Conservation (phyloP, 192 early-diverging fungal genomes). For the Podila horticola region DNA sequence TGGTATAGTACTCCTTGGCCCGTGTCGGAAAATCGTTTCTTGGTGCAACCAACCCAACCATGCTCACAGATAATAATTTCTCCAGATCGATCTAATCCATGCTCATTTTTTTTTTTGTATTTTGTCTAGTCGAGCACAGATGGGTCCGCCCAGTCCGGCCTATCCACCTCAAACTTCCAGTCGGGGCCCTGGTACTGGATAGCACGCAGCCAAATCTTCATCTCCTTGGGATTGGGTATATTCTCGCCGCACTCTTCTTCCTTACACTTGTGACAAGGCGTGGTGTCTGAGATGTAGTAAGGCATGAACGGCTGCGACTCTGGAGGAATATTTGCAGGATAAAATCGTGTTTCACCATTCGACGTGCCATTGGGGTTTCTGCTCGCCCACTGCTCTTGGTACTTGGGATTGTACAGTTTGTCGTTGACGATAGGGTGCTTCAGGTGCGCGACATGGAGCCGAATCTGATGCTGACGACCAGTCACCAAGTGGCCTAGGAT, state of each 20-base stretch:
- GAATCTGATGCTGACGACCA: conserved; percentile 49
- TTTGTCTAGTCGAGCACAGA: conserved; percentile 16
- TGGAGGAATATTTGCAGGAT: conserved; percentile 31
- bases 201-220: conserved; percentile 51
- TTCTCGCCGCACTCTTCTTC: conserved; percentile 16
- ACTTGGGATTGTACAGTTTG: conserved; percentile 35
- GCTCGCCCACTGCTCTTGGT: not conserved
- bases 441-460: conserved; percentile 34
- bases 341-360: conserved; percentile 36
- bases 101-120: not conserved
- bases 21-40: no score
- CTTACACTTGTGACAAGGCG: conserved; percentile 43
- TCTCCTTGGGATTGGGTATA: conserved; percentile 25
- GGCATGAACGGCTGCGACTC: conserved; percentile 47
- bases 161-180: conserved; percentile 49
- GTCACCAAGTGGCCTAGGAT: conserved; percentile 22
- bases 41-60: no score
- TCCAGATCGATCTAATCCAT: no score
- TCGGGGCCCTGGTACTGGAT: conserved; percentile 44
- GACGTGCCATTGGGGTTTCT: not conserved
- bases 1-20: no score
- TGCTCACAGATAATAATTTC: no score
- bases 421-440: conserved; percentile 42
- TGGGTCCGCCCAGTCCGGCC: conserved; percentile 46
- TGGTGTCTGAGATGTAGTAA: conserved; percentile 20